These are phyloP conservation scores for Prunus padus DNA, from an alignment of 306 rosid genomes.

Conservation along the genomic window DNA sequence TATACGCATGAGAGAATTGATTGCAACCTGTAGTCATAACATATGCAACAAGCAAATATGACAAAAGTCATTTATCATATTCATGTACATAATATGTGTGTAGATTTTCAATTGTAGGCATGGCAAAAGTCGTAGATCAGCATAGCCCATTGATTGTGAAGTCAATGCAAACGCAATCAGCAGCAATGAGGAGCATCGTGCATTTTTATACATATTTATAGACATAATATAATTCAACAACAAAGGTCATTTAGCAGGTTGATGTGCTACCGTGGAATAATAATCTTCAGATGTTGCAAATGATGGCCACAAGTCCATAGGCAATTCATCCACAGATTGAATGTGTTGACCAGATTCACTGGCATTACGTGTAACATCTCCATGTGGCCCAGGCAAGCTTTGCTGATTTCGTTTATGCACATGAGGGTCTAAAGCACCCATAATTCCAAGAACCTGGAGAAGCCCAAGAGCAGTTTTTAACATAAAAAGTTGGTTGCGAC, in stretches of 20 bases:
- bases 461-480: slow-evolving; percentile 28
- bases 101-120: not conserved
- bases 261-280: slow-evolving; percentile 73
- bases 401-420: slow-evolving; percentile 78
- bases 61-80: not conserved
- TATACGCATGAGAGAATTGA: slow-evolving; percentile 96
- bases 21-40: slow-evolving; percentile 68
- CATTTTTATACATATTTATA: not conserved
- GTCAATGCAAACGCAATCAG: not conserved
- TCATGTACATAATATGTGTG: not conserved
- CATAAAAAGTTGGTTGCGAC: not conserved
- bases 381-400: slow-evolving; percentile 77
- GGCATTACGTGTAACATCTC: slow-evolving; percentile 76
- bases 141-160: not conserved
- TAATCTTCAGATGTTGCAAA: slow-evolving; percentile 95
- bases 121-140: not conserved
- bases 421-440: slow-evolving; percentile 99
- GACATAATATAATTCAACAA: slow-evolving; percentile 14
- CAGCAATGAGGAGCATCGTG: not conserved
- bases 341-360: slow-evolving; percentile 89
- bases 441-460: slow-evolving; percentile 87
- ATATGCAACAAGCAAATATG: not conserved
- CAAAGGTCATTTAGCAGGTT: slow-evolving; percentile 12
- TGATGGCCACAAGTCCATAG: slow-evolving; percentile 90
- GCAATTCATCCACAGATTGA: slow-evolving; percentile 85